phyloP scores from a whole-genome alignment of 2,329 filamentous ascomycete genomes.

The Fusarium nanum region DNA sequence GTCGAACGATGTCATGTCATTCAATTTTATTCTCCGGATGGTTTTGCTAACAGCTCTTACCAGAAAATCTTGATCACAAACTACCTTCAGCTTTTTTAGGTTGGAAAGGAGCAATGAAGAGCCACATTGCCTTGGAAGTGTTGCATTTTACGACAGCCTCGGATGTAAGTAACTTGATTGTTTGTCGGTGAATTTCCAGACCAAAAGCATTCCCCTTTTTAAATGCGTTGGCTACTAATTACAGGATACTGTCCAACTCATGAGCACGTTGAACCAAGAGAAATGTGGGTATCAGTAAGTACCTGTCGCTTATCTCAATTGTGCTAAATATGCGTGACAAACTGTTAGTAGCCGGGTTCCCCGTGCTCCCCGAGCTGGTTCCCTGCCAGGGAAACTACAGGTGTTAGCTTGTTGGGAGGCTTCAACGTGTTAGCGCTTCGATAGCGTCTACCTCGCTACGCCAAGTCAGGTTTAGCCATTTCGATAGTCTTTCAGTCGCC shows the following conservation, averaged over 20 bases:
- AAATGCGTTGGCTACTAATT: background rate
- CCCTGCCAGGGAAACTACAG: background rate
- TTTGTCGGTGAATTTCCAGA: background rate
- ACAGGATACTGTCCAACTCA: background rate
- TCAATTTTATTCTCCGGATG: too few species aligned
- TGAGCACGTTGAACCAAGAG: fast-evolving
- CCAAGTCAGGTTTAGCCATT: background rate
- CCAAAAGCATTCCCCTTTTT: background rate
- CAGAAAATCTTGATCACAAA: too few species aligned
- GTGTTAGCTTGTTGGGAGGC: background rate
- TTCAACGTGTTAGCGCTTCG: background rate
- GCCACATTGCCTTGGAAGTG: too few species aligned
- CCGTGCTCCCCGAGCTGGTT: fast-evolving
- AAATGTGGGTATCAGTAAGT: fast-evolving
- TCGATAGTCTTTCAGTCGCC: background rate
- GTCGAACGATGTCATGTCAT: too few species aligned
- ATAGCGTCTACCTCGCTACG: background rate
- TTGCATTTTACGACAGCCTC: too few species aligned
- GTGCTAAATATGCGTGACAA: fast-evolving
- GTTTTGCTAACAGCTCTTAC: too few species aligned
- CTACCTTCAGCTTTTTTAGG: too few species aligned
- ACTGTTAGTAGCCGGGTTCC: background rate
- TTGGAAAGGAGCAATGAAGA: too few species aligned
- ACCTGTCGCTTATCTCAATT: fast-evolving
- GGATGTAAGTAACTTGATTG: too few species aligned